Percentiles rank a stretch among this genome's conserved stretches.
These are phyloP conservation scores for Solanum boliviense DNA, from an alignment of 257 asterid genomes.

Conservation along the genomic window DNA sequence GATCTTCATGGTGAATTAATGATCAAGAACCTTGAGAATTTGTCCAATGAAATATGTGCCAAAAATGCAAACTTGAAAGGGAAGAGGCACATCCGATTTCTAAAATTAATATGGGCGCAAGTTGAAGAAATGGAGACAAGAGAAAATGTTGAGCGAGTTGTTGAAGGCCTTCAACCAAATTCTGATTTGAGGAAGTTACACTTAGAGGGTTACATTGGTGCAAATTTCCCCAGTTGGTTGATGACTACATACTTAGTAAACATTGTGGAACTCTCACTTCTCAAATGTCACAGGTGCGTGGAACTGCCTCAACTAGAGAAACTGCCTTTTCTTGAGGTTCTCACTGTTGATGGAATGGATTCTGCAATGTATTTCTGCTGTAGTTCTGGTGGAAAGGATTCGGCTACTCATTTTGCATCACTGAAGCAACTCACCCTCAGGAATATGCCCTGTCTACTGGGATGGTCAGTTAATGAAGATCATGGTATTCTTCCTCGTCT, in stretches of 20 bases:
- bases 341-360: constrained; percentile 4
- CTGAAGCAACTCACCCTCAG: constrained; percentile 1
- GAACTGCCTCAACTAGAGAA: constrained; percentile 3
- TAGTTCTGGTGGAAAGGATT: background rate
- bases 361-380: constrained; percentile 2
- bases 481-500: background rate
- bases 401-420: background rate
- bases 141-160: background rate
- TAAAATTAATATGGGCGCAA: background rate
- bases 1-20: background rate
- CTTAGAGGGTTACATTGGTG: constrained; percentile 3
- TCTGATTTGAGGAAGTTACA: background rate
- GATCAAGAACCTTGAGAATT: constrained; percentile 3
- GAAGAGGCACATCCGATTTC: background rate
- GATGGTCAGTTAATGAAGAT: constrained; percentile 2
- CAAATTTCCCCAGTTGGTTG: constrained; percentile 1
- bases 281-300: constrained; percentile 1
- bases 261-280: constrained; percentile 1
- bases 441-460: constrained; percentile 1
- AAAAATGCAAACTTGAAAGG: background rate
- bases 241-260: background rate
- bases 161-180: constrained; percentile 1
- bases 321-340: background rate
- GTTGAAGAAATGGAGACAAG: background rate
- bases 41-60: background rate